Conservation (phyloP, 2,329 filamentous ascomycete genomes). For the Colletotrichum eremochloae region DNA sequence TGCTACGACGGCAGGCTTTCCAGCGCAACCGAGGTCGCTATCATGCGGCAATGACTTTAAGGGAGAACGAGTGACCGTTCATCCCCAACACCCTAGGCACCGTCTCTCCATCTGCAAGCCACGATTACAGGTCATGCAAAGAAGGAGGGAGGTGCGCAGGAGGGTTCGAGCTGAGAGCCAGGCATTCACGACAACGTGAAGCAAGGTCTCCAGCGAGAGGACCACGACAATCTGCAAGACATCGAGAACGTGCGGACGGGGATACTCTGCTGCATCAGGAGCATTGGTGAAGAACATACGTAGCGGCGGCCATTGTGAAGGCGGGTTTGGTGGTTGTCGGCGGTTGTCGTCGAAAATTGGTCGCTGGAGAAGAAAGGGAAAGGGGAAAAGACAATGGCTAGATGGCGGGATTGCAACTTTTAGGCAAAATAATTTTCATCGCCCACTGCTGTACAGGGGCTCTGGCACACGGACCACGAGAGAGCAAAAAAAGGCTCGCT, state of each 20-base stretch:
- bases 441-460: constrained; percentile 22
- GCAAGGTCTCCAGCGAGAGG: constrained; percentile 77
- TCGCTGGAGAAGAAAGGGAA: constrained; percentile 26
- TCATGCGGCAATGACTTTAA: constrained; percentile 79
- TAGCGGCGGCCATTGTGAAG: constrained; percentile 61
- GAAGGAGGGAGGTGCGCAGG: constrained; percentile 72
- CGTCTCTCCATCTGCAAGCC: constrained; percentile 70
- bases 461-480: constrained; percentile 16
- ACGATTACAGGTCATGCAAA: constrained; percentile 57
- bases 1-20: constrained; percentile 45
- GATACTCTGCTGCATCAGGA: constrained; percentile 45
- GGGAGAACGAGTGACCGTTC: constrained; percentile 78
- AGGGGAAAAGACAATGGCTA: background rate
- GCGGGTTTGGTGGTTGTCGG: constrained; percentile 56
- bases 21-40: constrained; percentile 45
- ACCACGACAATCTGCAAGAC: constrained; percentile 82
- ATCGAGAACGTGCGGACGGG: constrained; percentile 65
- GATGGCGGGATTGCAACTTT: constrained; percentile 22
- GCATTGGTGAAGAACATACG: constrained; percentile 59
- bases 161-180: constrained; percentile 84
- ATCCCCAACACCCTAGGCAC: constrained; percentile 81
- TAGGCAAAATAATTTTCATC: constrained; percentile 39
- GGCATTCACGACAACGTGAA: constrained; percentile 55
- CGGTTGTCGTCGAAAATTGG: constrained; percentile 44
- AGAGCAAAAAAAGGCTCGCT: constrained; percentile 29